Evolutionary conservation across 805 yeast genomes (phyloP).

Genomic region (Cyberlindnera euphorbiae): DNA sequence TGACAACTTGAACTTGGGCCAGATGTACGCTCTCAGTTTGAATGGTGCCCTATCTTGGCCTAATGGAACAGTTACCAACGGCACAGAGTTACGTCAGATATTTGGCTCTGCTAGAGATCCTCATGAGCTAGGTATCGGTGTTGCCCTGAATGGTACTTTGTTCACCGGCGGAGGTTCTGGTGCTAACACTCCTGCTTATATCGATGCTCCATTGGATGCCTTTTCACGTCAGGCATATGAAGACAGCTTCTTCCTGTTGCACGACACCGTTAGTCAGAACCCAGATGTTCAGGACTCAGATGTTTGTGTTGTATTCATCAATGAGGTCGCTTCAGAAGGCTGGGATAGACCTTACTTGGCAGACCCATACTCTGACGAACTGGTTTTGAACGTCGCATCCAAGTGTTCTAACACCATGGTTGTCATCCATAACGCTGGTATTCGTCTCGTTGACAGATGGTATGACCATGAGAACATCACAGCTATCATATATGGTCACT

Average conservation of each 20-base stretch:
- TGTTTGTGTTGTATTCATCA: slow-evolving; percentile 7
- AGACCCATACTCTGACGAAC: slow-evolving; percentile 6
- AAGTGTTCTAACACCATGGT: slow-evolving; percentile 9
- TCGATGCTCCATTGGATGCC: slow-evolving; percentile 7
- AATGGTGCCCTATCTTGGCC: slow-evolving; percentile 1
- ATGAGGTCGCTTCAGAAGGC: slow-evolving; percentile 7
- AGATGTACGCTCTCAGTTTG: slow-evolving; percentile 1
- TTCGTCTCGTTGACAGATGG: slow-evolving; percentile 10
- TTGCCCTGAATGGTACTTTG: slow-evolving; percentile 7
- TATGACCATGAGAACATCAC: slow-evolving; percentile 9
- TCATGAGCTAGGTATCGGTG: slow-evolving; percentile 1
- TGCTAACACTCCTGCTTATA: neutral
- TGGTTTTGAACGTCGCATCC: slow-evolving; percentile 7
- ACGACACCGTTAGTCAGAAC: slow-evolving; percentile 2
- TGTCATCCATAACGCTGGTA: slow-evolving; percentile 9
- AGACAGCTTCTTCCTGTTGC: slow-evolving; percentile 2
- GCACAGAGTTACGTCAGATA: neutral
- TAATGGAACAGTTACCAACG: neutral
- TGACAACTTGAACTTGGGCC: neutral
- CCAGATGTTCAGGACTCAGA: slow-evolving; percentile 7
- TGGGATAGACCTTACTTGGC: slow-evolving; percentile 10
- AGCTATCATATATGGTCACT: slow-evolving; percentile 7
- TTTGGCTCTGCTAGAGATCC: slow-evolving; percentile 2
- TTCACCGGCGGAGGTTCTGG: slow-evolving; percentile 7
- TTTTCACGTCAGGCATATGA: slow-evolving; percentile 2